Percentiles rank a stretch among this genome's conserved stretches.
These are phyloP conservation scores for Lipomyces spencermartinsiae DNA, from an alignment of 805 yeast species.

Conservation along the genomic window DNA sequence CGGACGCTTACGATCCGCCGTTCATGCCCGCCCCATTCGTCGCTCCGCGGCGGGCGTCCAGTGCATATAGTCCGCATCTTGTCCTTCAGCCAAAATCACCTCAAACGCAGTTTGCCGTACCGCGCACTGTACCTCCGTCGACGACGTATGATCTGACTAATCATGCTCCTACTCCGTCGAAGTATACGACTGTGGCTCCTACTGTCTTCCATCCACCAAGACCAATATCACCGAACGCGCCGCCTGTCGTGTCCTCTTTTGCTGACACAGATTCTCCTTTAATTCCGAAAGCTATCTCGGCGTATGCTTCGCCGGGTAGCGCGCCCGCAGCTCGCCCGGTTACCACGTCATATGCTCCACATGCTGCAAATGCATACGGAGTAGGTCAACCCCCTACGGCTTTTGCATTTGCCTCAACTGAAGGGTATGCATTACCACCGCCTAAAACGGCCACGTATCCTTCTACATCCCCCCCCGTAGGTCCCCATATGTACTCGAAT, in stretches of 20 bases:
- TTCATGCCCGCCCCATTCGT: constrained; percentile 11
- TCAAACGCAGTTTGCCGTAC: neutral
- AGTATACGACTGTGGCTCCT: neutral
- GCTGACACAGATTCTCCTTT: constrained; percentile 16
- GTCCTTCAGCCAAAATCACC: neutral
- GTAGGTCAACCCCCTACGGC: neutral
- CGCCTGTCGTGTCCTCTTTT: neutral
- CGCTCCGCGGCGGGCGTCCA: constrained; percentile 14
- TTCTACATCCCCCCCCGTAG: constrained; percentile 1
- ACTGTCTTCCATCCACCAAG: constrained; percentile 3
- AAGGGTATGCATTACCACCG: neutral
- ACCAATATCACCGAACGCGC: neutral
- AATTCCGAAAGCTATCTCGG: neutral
- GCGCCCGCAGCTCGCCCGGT: constrained; percentile 7
- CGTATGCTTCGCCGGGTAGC: neutral
- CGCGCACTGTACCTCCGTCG: neutral
- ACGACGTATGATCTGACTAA: neutral
- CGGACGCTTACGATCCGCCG: constrained; percentile 29
- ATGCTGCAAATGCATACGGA: neutral
- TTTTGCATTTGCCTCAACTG: neutral
- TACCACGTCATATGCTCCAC: neutral
- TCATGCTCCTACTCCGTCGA: neutral
- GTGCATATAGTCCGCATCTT: neutral
- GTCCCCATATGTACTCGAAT: constrained; percentile 22
- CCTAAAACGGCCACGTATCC: neutral